Evolutionary conservation across 345 rosid genomes (phyloP).

Genomic region (thale cress (Arabidopsis thaliana)): DNA sequence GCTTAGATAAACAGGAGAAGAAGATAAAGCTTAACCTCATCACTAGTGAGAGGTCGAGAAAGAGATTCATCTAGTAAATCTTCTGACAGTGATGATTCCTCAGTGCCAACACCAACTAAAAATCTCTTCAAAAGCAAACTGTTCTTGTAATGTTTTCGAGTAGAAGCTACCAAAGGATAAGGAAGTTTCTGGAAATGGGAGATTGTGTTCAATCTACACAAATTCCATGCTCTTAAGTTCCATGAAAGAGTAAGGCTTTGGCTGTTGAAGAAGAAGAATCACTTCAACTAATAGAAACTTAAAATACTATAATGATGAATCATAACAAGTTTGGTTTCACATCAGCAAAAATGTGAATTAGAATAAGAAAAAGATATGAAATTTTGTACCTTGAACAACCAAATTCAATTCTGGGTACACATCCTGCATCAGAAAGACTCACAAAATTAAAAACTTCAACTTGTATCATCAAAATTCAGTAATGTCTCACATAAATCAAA

Average conservation of each 20-base stretch:
- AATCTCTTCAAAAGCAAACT: constrained; percentile 49
- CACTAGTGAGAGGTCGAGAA: constrained; percentile 57
- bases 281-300: neutral
- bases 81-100: constrained; percentile 52
- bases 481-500: neutral
- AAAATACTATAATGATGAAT: neutral
- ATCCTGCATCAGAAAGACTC: constrained; percentile 24
- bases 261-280: constrained; percentile 37
- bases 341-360: neutral
- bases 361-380: neutral
- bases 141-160: constrained; percentile 43
- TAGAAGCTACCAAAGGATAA: constrained; percentile 36
- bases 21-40: constrained; percentile 53
- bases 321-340: neutral
- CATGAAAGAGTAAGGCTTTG: constrained; percentile 49
- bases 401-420: constrained; percentile 38
- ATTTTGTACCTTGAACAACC: constrained; percentile 32
- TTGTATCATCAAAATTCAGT: neutral
- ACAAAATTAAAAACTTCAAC: constrained; percentile 15
- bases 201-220: constrained; percentile 33
- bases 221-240: constrained; percentile 45
- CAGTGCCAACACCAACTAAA: constrained; percentile 52
- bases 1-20: neutral
- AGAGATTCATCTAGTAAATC: constrained; percentile 51
- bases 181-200: constrained; percentile 39